Evolutionary conservation across 371 early-diverging fungal species (phyloP), one percentile per base, ranked within the genome.

Genomic region (Mortierella sp.): DNA sequence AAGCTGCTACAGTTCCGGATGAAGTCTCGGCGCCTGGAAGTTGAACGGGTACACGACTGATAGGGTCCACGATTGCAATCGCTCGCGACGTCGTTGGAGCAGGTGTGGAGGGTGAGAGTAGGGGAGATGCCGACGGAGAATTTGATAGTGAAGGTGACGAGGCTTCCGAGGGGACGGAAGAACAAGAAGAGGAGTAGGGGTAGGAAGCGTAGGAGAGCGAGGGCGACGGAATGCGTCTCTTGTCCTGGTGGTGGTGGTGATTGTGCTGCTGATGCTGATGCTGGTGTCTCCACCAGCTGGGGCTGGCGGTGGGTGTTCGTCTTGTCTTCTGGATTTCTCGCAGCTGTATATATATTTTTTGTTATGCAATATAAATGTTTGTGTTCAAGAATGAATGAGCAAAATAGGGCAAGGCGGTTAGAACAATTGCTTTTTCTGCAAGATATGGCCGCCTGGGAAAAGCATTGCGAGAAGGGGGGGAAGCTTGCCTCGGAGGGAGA

Each of bases 41-140:
- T 55, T 38, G 70, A 24, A 79, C 75, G n/a, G 82, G 72, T 0
- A 75, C 54, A 16, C 79, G 73, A 51, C 83, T 83, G 27, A 54
- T 38, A 10, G 83, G 83, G 29, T 83, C 83, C n/a, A 83, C 73
- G 43, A 83, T 83, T 12, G 74, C 55, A 32, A 83, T 76, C 7
- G 83, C 83, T 60, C 73, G 72, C 21, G 83, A 83, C 0, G 74
- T 48, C 1, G 41, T 43, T 38, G 71, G 44, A 35, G 14, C 27
- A 3, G 72, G 21, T 12, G 54, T 27, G 11, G 65, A 48, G 38
- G 58, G 35, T 6, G 44, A 11, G 1, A 38, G 29, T 16, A 43
- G 65, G 12, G 77, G 38, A n/a, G 58, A 44, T 0, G 75, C 48
- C 7, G 58, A 75, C 3, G 24, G 68, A 2, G 68, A 68, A 68